Conservation (phyloP, 352 stramenopile species). For the Globisporangium perplexum region DNA sequence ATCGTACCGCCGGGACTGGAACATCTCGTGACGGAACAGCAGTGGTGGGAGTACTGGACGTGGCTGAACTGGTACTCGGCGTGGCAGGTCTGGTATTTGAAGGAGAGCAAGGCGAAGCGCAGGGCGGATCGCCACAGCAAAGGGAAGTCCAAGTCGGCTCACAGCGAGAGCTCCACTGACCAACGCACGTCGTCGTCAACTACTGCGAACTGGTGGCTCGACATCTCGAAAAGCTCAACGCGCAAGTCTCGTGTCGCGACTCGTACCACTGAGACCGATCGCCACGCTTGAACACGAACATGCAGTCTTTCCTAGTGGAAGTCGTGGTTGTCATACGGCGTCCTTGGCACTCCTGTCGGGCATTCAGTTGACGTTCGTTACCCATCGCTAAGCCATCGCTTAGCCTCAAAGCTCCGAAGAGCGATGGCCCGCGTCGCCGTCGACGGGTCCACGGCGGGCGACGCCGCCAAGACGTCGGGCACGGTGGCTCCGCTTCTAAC, state of each 20-base stretch:
- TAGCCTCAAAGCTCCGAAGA: too few relatives aligned
- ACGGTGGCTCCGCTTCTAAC: not conserved
- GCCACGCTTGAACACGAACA: too few relatives aligned
- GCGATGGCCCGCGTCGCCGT: constrained; percentile 7
- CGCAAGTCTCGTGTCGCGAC: not conserved
- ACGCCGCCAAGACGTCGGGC: not conserved
- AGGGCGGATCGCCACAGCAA: constrained; percentile 1
- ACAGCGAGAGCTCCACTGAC: not conserved
- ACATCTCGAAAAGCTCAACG: constrained; percentile 1
- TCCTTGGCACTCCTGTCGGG: too few relatives aligned
- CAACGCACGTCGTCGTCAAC: not conserved
- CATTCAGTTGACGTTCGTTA: too few relatives aligned
- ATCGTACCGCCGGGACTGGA: constrained; percentile 44
- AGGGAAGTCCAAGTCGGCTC: too few relatives aligned
- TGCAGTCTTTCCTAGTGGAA: too few relatives aligned
- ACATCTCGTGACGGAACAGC: constrained; percentile 41
- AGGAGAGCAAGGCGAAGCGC: constrained; percentile 16
- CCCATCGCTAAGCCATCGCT: too few relatives aligned
- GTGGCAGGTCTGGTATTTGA: constrained; percentile 62
- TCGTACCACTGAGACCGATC: not conserved
- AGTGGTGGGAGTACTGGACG: constrained; percentile 54
- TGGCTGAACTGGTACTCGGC: constrained; percentile 69
- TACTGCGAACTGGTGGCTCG: constrained; percentile 12
- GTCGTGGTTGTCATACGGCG: too few relatives aligned
- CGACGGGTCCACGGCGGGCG: not conserved